Conservation (phyloP, 176 grass and related monocot genomes). For the Triticum urartu region DNA sequence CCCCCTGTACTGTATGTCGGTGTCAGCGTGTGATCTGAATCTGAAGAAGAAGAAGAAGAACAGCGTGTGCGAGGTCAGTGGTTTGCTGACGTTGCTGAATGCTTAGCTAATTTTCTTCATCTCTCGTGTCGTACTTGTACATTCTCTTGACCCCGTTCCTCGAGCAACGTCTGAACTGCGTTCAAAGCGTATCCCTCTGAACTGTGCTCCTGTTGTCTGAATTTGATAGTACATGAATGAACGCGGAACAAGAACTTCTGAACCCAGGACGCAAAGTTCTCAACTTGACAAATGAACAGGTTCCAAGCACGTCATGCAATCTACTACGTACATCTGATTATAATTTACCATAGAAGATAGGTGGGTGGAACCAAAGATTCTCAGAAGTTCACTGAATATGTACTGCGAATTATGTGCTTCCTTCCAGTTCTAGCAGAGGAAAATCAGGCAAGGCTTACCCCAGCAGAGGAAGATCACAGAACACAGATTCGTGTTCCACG, state of each 20-base stretch:
- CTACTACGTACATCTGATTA: too few relatives aligned
- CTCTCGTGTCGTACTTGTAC: not conserved
- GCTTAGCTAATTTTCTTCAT: not conserved
- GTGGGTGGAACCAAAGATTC: not conserved
- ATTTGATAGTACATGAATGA: not conserved
- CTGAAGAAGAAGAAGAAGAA: not conserved
- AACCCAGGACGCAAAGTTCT: too few relatives aligned
- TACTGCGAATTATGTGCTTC: not conserved
- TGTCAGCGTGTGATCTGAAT: not conserved
- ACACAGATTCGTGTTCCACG: not conserved
- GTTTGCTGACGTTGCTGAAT: conserved; percentile 34
- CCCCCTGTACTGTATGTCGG: not conserved
- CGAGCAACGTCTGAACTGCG: not conserved
- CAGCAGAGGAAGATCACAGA: not conserved
- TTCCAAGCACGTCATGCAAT: too few relatives aligned
- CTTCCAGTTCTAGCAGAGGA: not conserved
- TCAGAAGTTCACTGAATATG: not conserved
- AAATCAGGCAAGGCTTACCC: not conserved
- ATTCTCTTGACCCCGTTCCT: not conserved
- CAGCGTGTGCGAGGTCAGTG: not conserved
- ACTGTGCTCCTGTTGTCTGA: not conserved
- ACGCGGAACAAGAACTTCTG: not conserved
- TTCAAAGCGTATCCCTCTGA: not conserved
- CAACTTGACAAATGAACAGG: too few relatives aligned
- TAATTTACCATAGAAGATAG: too few relatives aligned